Base-by-base conservation (phyloP, 805 yeast species). In the Teunomyces tritomae region DNA sequence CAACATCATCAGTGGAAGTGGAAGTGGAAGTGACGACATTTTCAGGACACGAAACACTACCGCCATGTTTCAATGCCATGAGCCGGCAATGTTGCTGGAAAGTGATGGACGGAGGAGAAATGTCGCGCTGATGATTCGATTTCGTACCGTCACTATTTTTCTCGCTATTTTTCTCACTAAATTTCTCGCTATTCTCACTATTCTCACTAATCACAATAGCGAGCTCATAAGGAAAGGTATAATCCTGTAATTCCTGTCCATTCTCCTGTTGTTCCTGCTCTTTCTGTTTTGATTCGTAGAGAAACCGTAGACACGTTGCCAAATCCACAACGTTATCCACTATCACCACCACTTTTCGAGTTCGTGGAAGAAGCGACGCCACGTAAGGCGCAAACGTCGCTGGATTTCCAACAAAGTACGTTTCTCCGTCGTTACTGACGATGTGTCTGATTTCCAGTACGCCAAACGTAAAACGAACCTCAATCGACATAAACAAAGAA, bases 61-160 rank as follows among this genome's bases (percentile, higher is more conserved):
- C 64, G 1, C 72, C 70, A 49, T 68, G 74, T 29, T 64, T 61
- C 47, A 65, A 43, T 3, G 67, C 59, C 3, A 69, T 47, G 33
- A 64, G 63, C 13, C 77, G 57, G 8, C 74, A 51, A n/a, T 59
- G 43, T 48, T 74, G 72, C 49, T 77, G 79, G 3, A 20, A 20
- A 62, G 50, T 53, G 8, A 67, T 57, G 36, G 34, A 6, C 17
- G 13, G 17, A 10, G 34, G 24, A 20, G 24, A 20, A 20, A 20
- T 20, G 24, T 20, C 24, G 24, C 24, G 24, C 24, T 20, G 24
- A 6, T 20, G 24, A 20, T 4, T 20, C 24, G 5, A 20, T 20
- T 20, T 20, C 5, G 24, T 20, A 20, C 24, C 24, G 24, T 20
- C 24, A 20, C 24, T 20, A 20, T 20, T 20, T 20, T 20, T 20